These are phyloP conservation scores for Amanita molliuscula DNA, from an alignment of 768 basidiomycete species.

Conservation along the genomic window DNA sequence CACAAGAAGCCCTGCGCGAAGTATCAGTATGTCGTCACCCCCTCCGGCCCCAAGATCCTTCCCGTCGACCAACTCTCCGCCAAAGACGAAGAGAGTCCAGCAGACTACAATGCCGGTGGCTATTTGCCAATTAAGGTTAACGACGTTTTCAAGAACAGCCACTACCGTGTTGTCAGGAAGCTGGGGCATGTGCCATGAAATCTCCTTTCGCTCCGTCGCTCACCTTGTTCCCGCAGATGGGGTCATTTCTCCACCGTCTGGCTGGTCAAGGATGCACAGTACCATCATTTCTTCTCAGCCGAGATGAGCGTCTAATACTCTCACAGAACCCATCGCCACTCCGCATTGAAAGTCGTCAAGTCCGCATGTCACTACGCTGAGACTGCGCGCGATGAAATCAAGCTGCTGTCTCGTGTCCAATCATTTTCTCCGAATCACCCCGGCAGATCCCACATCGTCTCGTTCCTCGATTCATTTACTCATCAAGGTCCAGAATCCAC, in stretches of 20 bases:
- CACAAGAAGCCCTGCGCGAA: constrained; percentile 57
- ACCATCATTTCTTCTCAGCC: constrained; percentile 20
- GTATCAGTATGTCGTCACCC: constrained; percentile 67
- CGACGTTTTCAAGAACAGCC: constrained; percentile 75
- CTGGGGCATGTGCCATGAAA: constrained; percentile 49
- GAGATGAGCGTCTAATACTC: constrained; percentile 4
- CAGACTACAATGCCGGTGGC: constrained; percentile 73
- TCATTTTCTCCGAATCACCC: constrained; percentile 65
- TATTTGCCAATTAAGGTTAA: constrained; percentile 75
- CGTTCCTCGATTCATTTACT: constrained; percentile 84
- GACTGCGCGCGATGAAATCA: constrained; percentile 95
- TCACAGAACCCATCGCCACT: constrained; percentile 59
- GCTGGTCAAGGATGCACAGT: constrained; percentile 77
- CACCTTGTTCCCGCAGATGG: constrained; percentile 44
- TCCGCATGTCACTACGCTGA: constrained; percentile 93
- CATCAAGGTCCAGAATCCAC: constrained; percentile 61
- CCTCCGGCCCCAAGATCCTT: constrained; percentile 57
- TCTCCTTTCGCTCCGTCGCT: constrained; percentile 6
- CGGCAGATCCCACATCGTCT: constrained; percentile 74
- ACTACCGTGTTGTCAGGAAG: constrained; percentile 84
- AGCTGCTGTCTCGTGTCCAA: constrained; percentile 70
- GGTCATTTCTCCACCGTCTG: constrained; percentile 95
- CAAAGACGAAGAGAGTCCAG: constrained; percentile 78
- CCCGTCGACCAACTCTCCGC: constrained; percentile 54
- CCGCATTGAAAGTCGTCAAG: constrained; percentile 91